A percentile compares a stretch with the other conserved stretches of the same genome.
Evolutionary conservation across 2,329 filamentous ascomycete genomes (phyloP).

Genomic region (Fusarium dlaminii): DNA sequence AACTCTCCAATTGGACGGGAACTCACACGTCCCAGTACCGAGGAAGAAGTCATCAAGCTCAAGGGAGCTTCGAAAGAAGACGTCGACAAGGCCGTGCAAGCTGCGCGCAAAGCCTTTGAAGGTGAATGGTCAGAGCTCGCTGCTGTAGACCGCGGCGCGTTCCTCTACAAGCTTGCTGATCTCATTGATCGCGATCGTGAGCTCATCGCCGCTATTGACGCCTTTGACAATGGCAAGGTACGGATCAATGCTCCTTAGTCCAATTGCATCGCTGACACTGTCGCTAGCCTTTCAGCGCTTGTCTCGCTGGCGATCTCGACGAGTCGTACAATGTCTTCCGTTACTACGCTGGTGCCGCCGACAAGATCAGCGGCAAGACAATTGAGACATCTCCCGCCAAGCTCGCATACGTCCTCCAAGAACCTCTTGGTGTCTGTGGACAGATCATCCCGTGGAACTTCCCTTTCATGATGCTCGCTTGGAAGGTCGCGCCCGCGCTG

Average conservation of each 20-base stretch:
- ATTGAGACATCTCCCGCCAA: conserved; percentile 72
- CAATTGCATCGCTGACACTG: background rate
- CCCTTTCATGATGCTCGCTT: conserved; percentile 61
- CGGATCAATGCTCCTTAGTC: too few species aligned
- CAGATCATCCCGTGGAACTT: conserved; percentile 68
- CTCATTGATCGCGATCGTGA: conserved; percentile 38
- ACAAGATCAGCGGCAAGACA: conserved; percentile 75
- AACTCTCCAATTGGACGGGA: too few species aligned
- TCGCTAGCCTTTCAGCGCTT: conserved; percentile 39
- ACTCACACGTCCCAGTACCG: conserved; percentile 18
- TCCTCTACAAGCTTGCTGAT: conserved; percentile 37
- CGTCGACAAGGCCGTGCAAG: conserved; percentile 34
- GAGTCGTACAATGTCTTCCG: conserved; percentile 55
- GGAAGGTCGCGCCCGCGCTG: conserved; percentile 74
- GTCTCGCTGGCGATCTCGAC: conserved; percentile 67
- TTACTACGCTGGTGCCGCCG: conserved; percentile 76
- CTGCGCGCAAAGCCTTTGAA: conserved; percentile 38
- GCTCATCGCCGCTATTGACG: conserved; percentile 38
- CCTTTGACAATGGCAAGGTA: conserved; percentile 40
- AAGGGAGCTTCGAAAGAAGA: conserved; percentile 34
- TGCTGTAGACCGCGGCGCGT: conserved; percentile 32
- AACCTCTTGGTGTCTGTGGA: conserved; percentile 75
- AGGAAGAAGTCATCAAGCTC: conserved; percentile 35
- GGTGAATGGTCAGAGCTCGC: conserved; percentile 39
- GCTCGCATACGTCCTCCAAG: conserved; percentile 73